These are phyloP conservation scores for Pichia sp. DNA, from an alignment of 1,139 yeast species.

Conservation along the genomic window DNA sequence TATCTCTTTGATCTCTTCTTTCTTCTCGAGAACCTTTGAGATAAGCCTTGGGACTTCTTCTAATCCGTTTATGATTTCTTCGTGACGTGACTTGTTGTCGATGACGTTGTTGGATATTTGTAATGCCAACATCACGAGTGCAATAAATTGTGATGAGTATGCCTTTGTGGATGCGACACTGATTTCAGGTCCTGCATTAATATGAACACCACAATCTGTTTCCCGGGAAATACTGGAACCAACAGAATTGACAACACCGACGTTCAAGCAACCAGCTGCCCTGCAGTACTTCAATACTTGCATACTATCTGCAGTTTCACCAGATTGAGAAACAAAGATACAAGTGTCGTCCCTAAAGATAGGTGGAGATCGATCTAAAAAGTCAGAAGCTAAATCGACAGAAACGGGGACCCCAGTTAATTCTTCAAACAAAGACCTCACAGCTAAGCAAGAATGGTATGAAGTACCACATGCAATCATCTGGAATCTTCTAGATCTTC, in stretches of 20 bases:
- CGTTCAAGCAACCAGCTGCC: conserved; percentile 95
- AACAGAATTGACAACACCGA: conserved; percentile 93
- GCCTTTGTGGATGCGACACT: conserved; percentile 99
- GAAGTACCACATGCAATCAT: conserved; percentile 99
- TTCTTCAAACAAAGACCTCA: conserved; percentile 94
- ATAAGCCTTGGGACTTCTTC: conserved; percentile 84
- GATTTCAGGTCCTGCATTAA: conserved; percentile 98
- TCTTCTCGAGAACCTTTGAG: conserved; percentile 67
- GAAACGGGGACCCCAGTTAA: conserved; percentile 93
- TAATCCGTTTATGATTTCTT: conserved; percentile 82
- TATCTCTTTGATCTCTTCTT: conserved; percentile 67
- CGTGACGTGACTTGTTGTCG: conserved; percentile 70
- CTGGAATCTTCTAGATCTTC: conserved; percentile 91
- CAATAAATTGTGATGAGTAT: conserved; percentile 96
- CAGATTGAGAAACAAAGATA: conserved; percentile 96
- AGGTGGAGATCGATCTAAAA: conserved; percentile 90
- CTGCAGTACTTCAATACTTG: conserved; percentile 92
- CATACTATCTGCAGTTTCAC: conserved; percentile 99
- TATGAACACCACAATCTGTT: conserved; percentile 99
- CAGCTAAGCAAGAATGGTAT: conserved; percentile 96
- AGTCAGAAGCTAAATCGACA: conserved; percentile 96
- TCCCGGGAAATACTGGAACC: conserved; percentile 96
- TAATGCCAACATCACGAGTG: conserved; percentile 93
- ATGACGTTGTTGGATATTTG: conserved; percentile 89
- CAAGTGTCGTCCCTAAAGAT: conserved; percentile 98